phyloP scores from a whole-genome alignment of 768 basidiomycete species.

The Lanmaoa rubissima region DNA sequence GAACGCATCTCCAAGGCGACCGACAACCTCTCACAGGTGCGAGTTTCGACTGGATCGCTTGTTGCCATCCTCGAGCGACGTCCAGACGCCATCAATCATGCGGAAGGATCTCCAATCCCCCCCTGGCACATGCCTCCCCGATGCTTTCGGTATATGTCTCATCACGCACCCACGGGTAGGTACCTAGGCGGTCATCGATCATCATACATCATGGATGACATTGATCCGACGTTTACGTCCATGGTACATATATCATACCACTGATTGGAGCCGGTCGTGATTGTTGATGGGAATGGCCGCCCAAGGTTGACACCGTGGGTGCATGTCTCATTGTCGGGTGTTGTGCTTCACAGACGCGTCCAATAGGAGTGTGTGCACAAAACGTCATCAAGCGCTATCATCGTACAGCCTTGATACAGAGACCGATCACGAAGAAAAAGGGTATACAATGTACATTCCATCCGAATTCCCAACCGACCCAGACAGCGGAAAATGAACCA shows the following conservation, averaged over 20 bases:
- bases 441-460: neutral
- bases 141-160: no score
- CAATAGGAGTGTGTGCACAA: neutral
- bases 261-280: neutral
- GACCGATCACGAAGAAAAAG: neutral
- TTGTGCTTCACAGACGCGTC: neutral
- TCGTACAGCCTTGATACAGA: slow-evolving; percentile 3
- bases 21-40: no score
- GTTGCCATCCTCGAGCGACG: no score
- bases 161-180: no score
- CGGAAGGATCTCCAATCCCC: no score
- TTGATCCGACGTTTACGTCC: neutral
- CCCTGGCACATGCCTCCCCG: no score
- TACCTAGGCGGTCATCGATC: neutral
- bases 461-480: neutral
- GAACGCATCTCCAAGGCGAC: no score
- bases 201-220: neutral
- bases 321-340: neutral
- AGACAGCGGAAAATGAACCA: neutral
- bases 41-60: no score
- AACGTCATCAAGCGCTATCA: neutral
- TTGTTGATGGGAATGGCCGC: neutral
- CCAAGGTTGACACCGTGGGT: neutral
- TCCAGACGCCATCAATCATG: no score
- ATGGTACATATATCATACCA: no score